Conservation (phyloP, 768 basidiomycete species). For the Mrakia frigida region DNA sequence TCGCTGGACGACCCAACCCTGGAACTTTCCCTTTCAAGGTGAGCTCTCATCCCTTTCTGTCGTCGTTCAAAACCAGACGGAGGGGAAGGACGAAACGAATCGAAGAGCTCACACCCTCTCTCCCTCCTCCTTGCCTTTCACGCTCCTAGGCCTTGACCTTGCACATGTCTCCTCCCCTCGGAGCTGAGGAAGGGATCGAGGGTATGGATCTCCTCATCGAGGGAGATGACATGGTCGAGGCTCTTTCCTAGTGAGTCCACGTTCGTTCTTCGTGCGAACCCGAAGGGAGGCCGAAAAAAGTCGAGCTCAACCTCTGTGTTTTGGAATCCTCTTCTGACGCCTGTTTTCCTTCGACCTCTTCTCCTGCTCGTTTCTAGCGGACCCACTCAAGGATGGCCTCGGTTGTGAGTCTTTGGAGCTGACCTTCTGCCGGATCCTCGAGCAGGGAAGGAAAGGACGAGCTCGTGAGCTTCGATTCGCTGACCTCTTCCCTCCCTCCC, state of each 20-base stretch:
- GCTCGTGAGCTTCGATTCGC: neutral
- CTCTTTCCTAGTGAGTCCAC: constrained; percentile 38
- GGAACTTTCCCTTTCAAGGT: constrained; percentile 74
- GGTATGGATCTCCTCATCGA: constrained; percentile 52
- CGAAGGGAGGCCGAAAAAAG: neutral
- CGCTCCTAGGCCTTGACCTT: constrained; percentile 57
- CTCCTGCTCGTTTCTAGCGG: neutral
- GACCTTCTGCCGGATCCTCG: neutral
- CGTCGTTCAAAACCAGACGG: neutral
- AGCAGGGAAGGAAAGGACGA: neutral
- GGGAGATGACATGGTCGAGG: constrained; percentile 57
- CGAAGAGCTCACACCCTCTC: neutral
- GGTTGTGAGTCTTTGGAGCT: neutral
- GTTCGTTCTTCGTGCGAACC: neutral
- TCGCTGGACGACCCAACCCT: constrained; percentile 83
- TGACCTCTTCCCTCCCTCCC: too few species aligned
- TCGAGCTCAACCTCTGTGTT: neutral
- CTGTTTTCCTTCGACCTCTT: too few species aligned
- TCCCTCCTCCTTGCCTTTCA: neutral
- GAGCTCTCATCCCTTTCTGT: neutral
- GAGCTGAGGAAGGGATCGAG: constrained; percentile 43
- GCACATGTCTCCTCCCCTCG: constrained; percentile 44
- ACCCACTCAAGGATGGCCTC: constrained; percentile 10
- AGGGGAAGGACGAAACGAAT: neutral
- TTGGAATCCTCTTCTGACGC: neutral